Conservation (phyloP, 73 alveolate genomes). For the Symbiodinium pilosum region DNA sequence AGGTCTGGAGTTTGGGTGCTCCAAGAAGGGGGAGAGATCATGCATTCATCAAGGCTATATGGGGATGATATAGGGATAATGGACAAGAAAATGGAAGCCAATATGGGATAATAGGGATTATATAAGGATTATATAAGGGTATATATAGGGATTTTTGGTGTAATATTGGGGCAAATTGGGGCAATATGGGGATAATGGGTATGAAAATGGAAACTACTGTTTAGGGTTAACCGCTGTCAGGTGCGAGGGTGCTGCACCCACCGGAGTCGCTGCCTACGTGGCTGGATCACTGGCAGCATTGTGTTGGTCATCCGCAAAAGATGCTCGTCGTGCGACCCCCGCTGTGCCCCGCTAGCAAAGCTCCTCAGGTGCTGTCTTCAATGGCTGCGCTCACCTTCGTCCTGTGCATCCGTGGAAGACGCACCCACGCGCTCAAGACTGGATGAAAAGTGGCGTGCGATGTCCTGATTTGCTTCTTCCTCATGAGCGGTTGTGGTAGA, state of each 20-base stretch:
- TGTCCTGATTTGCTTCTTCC: not conserved
- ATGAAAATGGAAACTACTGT: too few relatives aligned
- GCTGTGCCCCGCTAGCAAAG: not conserved
- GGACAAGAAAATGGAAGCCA: too few relatives aligned
- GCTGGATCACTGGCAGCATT: not conserved
- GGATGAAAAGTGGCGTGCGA: too few relatives aligned
- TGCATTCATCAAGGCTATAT: too few relatives aligned
- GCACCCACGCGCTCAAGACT: not conserved
- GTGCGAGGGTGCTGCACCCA: not conserved
- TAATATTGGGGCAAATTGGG: too few relatives aligned
- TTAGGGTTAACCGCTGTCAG: not conserved
- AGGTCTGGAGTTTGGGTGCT: too few relatives aligned
- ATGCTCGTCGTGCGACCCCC: not conserved
- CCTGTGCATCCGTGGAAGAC: conserved; percentile 1
- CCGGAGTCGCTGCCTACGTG: not conserved
- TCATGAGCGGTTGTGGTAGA: not conserved
- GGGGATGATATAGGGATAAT: too few relatives aligned
- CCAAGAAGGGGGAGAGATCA: too few relatives aligned
- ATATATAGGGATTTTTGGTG: too few relatives aligned
- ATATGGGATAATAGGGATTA: too few relatives aligned
- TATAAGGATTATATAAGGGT: too few relatives aligned
- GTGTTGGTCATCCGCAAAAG: not conserved
- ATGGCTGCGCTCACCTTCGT: conserved; percentile 34
- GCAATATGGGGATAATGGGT: too few relatives aligned
- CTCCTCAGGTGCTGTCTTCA: conserved; percentile 10